A percentile compares a stretch with the other conserved stretches of the same genome.
These are phyloP conservation scores for Polygonum aviculare DNA, from an alignment of 148 eudicot species.

Conservation along the genomic window DNA sequence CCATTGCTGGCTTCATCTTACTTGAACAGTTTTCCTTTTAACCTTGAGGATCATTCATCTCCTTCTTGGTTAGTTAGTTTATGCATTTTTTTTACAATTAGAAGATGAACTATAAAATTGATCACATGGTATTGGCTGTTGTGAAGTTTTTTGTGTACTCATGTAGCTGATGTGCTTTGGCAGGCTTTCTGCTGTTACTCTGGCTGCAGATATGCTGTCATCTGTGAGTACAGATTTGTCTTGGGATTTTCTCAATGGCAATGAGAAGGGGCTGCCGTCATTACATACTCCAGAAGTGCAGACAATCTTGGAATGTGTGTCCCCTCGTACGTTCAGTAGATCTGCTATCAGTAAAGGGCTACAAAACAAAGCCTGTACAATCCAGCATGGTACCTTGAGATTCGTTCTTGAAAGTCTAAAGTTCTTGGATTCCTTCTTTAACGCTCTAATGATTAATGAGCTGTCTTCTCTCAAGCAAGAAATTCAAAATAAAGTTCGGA, in stretches of 20 bases:
- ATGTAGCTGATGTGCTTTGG: conserved; percentile 16
- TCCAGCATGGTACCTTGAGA: conserved; percentile 76
- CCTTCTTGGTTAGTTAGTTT: conserved; percentile 61
- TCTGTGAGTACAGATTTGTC: conserved; percentile 54
- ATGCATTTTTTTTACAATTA: neutral
- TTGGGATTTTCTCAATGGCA: conserved; percentile 43
- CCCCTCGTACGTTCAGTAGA: conserved; percentile 65
- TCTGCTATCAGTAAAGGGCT: conserved; percentile 71
- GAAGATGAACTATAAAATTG: neutral
- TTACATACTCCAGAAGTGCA: conserved; percentile 50
- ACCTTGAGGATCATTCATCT: conserved; percentile 72
- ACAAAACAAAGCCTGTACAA: conserved; percentile 55
- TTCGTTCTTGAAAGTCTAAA: conserved; percentile 69
- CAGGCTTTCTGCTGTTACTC: conserved; percentile 73
- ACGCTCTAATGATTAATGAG: conserved; percentile 30
- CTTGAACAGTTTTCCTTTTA: conserved; percentile 79
- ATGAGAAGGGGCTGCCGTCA: conserved; percentile 20
- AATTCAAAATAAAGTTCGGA: conserved; percentile 59
- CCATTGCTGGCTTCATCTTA: conserved; percentile 64
- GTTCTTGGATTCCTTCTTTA: conserved; percentile 46
- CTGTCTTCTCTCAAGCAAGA: conserved; percentile 54
- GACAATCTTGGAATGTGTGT: conserved; percentile 60
- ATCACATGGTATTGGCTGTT: neutral
- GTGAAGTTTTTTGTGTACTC: neutral
- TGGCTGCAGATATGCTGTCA: conserved; percentile 72